phyloP scores from a whole-genome alignment of 768 basidiomycete species.

The Mrakia hoshinonis region DNA sequence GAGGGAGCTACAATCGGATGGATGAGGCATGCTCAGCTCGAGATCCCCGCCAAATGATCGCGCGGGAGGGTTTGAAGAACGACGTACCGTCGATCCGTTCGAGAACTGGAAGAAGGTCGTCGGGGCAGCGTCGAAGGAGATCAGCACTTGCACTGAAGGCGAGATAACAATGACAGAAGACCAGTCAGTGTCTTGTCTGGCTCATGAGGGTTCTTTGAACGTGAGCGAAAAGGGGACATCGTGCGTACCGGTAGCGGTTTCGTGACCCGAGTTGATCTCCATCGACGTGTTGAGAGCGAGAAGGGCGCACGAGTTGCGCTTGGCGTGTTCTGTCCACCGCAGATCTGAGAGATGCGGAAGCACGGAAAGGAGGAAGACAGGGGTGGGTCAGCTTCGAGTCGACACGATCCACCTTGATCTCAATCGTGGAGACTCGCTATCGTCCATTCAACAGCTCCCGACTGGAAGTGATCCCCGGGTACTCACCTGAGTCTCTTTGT shows the following conservation, averaged over 20 bases:
- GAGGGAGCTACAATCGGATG: neutral
- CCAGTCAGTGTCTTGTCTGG: neutral
- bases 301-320: conserved; percentile 57
- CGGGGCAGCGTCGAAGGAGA: conserved; percentile 10
- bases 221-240: neutral
- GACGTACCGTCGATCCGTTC: conserved; percentile 12
- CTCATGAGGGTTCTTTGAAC: no score
- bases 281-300: conserved; percentile 58
- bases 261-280: conserved; percentile 58
- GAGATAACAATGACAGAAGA: neutral
- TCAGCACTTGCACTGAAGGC: conserved; percentile 14
- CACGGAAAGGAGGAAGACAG: conserved; percentile 33
- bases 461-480: neutral
- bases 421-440: no score
- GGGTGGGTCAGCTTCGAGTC: conserved; percentile 31
- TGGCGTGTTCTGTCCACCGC: conserved; percentile 57
- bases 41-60: no score
- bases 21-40: neutral
- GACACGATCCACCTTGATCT: neutral
- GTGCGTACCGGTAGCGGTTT: conserved; percentile 14
- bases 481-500: conserved; percentile 37
- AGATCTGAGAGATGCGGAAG: conserved; percentile 31
- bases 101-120: conserved; percentile 19
- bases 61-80: no score
- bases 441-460: no score